Base-by-base conservation (phyloP, 2,329 filamentous ascomycete genomes). In the Colletotrichum limetticola region DNA sequence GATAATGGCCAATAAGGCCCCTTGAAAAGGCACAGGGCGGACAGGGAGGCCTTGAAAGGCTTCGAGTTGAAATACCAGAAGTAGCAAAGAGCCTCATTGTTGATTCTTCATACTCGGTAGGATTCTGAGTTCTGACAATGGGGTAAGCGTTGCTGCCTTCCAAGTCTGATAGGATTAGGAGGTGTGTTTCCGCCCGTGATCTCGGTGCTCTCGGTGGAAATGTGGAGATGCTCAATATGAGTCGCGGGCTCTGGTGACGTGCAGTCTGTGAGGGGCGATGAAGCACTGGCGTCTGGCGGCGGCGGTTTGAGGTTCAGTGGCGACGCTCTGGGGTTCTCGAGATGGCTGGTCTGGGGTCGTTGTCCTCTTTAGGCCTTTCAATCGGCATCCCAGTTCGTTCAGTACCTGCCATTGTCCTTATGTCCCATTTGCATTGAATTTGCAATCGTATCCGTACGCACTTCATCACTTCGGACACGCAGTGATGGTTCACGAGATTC, bases 261-360 rank as follows among this genome's bases (percentile, higher is more conserved):
- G 42, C 69, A 63, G 65, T 32, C 42, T 8, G 55, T 46, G n/a
- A 58, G 52, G 64, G 28, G 52, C 28, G n/a, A 49, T 32, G 24
- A 58, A 63, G 53, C 65, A 62, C 19, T 62, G 52, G 52, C 49
- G 56, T 67, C 68, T 53, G 60, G 65, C 58, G 37, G 37, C 65
- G 65, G 65, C 24, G 69, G 69, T 72, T 68, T 68, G 69, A 72
- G 37, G 28, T 63, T 72, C 59, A 62, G 66, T 69, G 53, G 69
- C 66, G 55, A 46, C 30, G 35, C 49, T 57, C 30, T n/a, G 42
- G 16, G 16, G 30, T 63, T 53, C 19, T 30, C 42, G 16, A 26
- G 24, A 42, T 65, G 52, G 65, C 52, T 68, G 66, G 53, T 57
- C 56, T 56, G 35, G 64, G 26, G 46, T 63, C 12, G 22, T 28